phyloP scores from a whole-genome alignment of 495 filamentous ascomycete genomes.

The Hypoxylon fuscum region DNA sequence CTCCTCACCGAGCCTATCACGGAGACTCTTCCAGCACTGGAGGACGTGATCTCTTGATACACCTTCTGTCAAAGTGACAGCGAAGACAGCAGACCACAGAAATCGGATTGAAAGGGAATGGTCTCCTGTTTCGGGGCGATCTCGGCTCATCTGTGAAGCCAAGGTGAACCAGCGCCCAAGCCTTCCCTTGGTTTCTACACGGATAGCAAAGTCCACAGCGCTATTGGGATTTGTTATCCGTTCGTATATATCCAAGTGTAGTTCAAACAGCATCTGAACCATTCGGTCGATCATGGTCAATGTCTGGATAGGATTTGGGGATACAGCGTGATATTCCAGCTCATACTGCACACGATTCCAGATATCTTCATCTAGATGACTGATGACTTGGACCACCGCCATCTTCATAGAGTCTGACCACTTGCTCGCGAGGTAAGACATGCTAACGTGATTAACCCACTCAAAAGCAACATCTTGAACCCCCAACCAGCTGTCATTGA shows the following conservation, averaged over 20 bases:
- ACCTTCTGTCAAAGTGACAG: constrained; percentile 73
- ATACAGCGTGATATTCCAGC: constrained; percentile 45
- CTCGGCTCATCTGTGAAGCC: constrained; percentile 67
- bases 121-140: constrained; percentile 46
- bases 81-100: constrained; percentile 85
- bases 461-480: constrained; percentile 69
- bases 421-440: constrained; percentile 67
- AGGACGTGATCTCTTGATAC: constrained; percentile 79
- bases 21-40: constrained; percentile 77
- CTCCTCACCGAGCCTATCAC: constrained; percentile 52
- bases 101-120: constrained; percentile 68
- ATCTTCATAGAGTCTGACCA: constrained; percentile 82
- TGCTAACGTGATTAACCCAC: constrained; percentile 70
- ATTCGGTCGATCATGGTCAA: constrained; percentile 60
- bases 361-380: constrained; percentile 73
- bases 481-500: constrained; percentile 66
- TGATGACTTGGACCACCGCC: constrained; percentile 72
- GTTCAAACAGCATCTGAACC: constrained; percentile 81
- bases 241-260: constrained; percentile 87
- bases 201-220: constrained; percentile 67
- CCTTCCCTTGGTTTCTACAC: constrained; percentile 70
- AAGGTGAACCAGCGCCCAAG: constrained; percentile 79
- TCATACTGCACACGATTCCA: constrained; percentile 62
- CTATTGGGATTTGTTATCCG: constrained; percentile 78
- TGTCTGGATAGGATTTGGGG: constrained; percentile 14